A percentile compares a stretch with the other conserved stretches of the same genome.
Conservation (phyloP, 345 rosid genomes). For the Eucalyptus polybractea region DNA sequence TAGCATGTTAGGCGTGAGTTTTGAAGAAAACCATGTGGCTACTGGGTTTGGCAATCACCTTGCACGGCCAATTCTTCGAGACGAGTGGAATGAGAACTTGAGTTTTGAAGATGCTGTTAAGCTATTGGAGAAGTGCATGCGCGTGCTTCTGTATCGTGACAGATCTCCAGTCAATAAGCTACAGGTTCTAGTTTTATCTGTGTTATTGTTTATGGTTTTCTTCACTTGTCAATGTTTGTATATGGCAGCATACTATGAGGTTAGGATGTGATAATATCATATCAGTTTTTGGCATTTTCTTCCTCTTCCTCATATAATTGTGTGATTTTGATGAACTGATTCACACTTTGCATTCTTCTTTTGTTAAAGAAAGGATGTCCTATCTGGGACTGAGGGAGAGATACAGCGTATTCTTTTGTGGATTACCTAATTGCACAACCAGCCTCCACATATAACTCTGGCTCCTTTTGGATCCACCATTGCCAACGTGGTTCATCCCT, state of each 20-base stretch:
- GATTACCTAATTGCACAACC: not conserved
- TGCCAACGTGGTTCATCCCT: not conserved
- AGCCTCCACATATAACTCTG: not conserved
- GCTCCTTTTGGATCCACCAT: not conserved
- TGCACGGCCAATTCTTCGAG: constrained; percentile 84
- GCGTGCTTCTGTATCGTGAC: constrained; percentile 88
- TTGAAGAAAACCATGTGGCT: constrained; percentile 85
- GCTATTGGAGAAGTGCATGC: constrained; percentile 93
- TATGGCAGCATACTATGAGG: not conserved
- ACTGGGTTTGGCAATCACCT: constrained; percentile 95
- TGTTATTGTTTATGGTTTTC: not conserved
- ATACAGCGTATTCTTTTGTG: not conserved
- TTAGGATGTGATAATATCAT: not conserved
- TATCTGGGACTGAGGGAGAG: not conserved
- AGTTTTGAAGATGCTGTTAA: constrained; percentile 87
- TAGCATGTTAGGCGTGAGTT: constrained; percentile 80
- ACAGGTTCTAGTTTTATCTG: constrained; percentile 31
- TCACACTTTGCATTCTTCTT: not conserved
- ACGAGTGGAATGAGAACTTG: constrained; percentile 82
- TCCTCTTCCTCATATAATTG: not conserved
- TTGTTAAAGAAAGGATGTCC: not conserved
- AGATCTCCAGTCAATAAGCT: constrained; percentile 89
- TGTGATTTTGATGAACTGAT: not conserved
- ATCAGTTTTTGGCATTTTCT: not conserved
- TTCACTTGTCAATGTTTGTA: not conserved